Evolutionary conservation across 768 basidiomycete genomes (phyloP).

Genomic region (Jaapia argillacea): DNA sequence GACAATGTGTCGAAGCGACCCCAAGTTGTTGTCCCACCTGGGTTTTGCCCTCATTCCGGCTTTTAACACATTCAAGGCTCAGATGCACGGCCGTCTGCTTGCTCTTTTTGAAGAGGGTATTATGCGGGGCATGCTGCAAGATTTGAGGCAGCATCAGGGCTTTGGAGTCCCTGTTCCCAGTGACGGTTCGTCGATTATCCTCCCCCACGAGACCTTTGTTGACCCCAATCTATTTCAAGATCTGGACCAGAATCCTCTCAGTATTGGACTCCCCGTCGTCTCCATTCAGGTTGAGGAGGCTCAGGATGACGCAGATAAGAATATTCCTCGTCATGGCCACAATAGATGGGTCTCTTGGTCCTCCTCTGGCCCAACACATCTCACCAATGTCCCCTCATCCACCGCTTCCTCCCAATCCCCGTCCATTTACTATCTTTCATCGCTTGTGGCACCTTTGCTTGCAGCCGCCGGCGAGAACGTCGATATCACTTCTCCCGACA

Average conservation of each 20-base stretch:
- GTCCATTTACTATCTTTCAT: constrained; percentile 47
- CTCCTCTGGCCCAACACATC: constrained; percentile 2
- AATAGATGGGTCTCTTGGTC: constrained; percentile 16
- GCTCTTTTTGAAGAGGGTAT: constrained; percentile 59
- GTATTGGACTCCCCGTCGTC: constrained; percentile 5
- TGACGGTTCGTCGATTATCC: not conserved
- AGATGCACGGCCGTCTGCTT: constrained; percentile 55
- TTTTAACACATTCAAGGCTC: constrained; percentile 53
- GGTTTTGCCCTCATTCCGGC: constrained; percentile 67
- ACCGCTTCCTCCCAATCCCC: constrained; percentile 47
- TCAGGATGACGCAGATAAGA: constrained; percentile 2
- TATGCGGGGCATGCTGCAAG: constrained; percentile 42
- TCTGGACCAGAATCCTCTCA: not conserved
- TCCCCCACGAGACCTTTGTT: not conserved
- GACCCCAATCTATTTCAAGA: not conserved
- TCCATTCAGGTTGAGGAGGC: constrained; percentile 13
- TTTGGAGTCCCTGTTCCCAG: constrained; percentile 3
- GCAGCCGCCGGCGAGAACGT: constrained; percentile 51
- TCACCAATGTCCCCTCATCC: constrained; percentile 30
- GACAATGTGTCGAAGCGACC: constrained; percentile 39
- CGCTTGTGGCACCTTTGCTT: constrained; percentile 54
- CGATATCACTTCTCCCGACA: constrained; percentile 23
- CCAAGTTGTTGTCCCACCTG: constrained; percentile 45
- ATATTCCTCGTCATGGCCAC: not conserved
- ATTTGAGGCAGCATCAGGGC: constrained; percentile 24